These are phyloP conservation scores for Stagonosporopsis vannaccii DNA, from an alignment of 2,329 filamentous ascomycete genomes.

Conservation along the genomic window DNA sequence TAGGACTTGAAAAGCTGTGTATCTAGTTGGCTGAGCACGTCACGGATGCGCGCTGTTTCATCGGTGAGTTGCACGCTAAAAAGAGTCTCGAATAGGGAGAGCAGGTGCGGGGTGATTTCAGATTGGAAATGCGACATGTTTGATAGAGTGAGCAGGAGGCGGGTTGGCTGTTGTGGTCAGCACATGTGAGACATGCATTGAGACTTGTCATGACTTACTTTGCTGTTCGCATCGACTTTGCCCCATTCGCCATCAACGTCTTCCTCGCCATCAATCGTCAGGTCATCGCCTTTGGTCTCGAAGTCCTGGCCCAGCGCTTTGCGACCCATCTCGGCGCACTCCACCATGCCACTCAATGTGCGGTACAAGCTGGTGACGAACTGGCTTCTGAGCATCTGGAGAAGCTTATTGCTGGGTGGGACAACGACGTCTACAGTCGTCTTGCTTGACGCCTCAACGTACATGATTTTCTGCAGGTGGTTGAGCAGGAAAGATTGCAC, in stretches of 20 bases:
- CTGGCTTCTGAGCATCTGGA: constrained; percentile 89
- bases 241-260: constrained; percentile 37
- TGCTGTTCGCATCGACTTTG: constrained; percentile 45
- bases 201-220: constrained; percentile 29
- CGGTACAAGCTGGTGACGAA: constrained; percentile 96
- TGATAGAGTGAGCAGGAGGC: constrained; percentile 91
- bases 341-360: constrained; percentile 92
- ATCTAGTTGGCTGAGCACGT: constrained; percentile 91
- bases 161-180: constrained; percentile 71
- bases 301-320: constrained; percentile 66
- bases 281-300: constrained; percentile 60
- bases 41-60: constrained; percentile 88
- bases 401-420: constrained; percentile 82
- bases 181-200: neutral
- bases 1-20: constrained; percentile 91
- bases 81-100: constrained; percentile 88
- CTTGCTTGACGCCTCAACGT: constrained; percentile 84
- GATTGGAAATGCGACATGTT: constrained; percentile 86
- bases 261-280: constrained; percentile 48
- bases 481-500: constrained; percentile 83
- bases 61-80: constrained; percentile 96
- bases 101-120: constrained; percentile 85
- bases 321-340: constrained; percentile 84
- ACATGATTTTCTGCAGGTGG: constrained; percentile 94
- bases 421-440: constrained; percentile 81